Conservation (phyloP, 1,284 basidiomycete genomes). For the Malassezia dermatis region DNA sequence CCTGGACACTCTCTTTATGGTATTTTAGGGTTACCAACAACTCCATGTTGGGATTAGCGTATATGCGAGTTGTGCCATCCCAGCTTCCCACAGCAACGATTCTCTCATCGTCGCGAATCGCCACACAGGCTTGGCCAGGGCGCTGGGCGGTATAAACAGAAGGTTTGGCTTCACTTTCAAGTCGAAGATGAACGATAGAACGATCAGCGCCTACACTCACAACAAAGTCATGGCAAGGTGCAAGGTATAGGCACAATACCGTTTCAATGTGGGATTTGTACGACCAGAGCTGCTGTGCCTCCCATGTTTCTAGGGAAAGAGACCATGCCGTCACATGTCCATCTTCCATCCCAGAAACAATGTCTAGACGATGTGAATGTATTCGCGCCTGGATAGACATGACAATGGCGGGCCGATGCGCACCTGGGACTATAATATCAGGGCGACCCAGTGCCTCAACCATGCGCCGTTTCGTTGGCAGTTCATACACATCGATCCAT, state of each 20-base stretch:
- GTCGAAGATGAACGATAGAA: not conserved
- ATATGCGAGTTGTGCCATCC: constrained; percentile 4
- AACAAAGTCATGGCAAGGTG: not conserved
- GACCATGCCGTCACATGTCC: constrained; percentile 5
- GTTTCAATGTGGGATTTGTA: constrained; percentile 8
- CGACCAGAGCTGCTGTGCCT: constrained; percentile 4
- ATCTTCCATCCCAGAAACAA: constrained; percentile 12
- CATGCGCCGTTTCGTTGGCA: constrained; percentile 8
- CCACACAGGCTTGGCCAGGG: constrained; percentile 13
- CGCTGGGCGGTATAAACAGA: not conserved
- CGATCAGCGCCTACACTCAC: constrained; percentile 14
- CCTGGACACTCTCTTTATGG: constrained; percentile 12
- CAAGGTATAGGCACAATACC: not conserved
- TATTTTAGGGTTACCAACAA: not conserved
- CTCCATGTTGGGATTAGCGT: not conserved
- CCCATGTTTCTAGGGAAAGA: not conserved
- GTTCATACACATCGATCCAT: constrained; percentile 11
- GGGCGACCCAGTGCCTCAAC: constrained; percentile 6
- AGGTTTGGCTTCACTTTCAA: not conserved
- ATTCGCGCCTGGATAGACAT: constrained; percentile 1
- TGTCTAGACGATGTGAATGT: not conserved
- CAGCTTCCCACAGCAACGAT: constrained; percentile 11
- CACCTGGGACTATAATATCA: not conserved
- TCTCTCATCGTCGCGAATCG: not conserved
- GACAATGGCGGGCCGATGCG: constrained; percentile 9